A percentile compares a stretch with the other conserved stretches of the same genome.
Conservation (phyloP, 768 basidiomycete genomes). For the Russula sp. region DNA sequence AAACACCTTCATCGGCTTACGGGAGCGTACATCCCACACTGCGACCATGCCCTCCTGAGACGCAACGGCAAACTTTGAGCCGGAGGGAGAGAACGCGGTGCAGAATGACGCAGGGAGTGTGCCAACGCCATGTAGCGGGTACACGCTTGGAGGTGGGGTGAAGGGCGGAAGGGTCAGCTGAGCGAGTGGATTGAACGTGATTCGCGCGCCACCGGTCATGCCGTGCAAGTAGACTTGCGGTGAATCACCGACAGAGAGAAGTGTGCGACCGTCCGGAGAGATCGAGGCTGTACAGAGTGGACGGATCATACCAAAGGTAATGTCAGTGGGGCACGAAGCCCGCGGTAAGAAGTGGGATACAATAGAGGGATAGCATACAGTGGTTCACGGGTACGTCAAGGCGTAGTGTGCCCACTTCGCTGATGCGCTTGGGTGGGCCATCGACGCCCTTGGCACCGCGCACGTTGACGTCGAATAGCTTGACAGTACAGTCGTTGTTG, state of each 20-base stretch:
- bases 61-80: conserved; percentile 75
- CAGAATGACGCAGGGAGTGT: conserved; percentile 67
- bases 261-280: conserved; percentile 79
- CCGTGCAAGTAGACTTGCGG: conserved; percentile 79
- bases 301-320: conserved; percentile 15
- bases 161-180: conserved; percentile 61
- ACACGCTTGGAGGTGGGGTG: conserved; percentile 30
- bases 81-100: conserved; percentile 70
- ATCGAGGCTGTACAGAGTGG: conserved; percentile 58
- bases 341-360: background rate
- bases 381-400: conserved; percentile 76
- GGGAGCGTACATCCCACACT: conserved; percentile 78
- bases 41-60: conserved; percentile 77
- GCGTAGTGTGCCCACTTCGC: conserved; percentile 46
- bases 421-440: conserved; percentile 37
- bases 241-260: conserved; percentile 90
- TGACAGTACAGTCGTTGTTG: conserved; percentile 81
- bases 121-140: conserved; percentile 9
- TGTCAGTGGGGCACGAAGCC: background rate
- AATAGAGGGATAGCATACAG: conserved; percentile 44
- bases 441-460: conserved; percentile 33
- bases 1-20: conserved; percentile 62
- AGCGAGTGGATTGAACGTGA: conserved; percentile 60
- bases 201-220: conserved; percentile 55
- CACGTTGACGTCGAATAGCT: conserved; percentile 70